Base-by-base conservation (phyloP, 306 rosid genomes). In the Malus sieversii region DNA sequence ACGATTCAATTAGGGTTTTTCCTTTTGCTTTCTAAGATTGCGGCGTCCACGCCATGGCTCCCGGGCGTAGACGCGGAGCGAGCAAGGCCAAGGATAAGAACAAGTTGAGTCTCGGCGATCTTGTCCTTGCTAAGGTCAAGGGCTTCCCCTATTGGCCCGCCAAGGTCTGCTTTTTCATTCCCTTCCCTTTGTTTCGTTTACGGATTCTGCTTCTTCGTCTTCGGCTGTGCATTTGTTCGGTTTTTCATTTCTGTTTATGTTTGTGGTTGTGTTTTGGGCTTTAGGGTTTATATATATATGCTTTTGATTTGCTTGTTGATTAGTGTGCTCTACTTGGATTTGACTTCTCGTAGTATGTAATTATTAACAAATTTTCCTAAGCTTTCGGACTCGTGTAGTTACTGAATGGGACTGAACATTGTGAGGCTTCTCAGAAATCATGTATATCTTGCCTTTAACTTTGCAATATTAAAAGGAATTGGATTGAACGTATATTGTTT, bases 71-170 rank as follows among this genome's bases (percentile, higher is more conserved):
- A 84, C 99, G 99, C 88, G 99, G 91, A 84, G 86, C 85, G 77
- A 89, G 73, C 86, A 96, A 92, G 86, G 84, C 86, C 4, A 89
- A 85, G 83, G 86, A 83, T 44, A 89, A 88, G 71, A 84, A 89
- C 27, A 87, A 90, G 84, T 74, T 96, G 86, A 84, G 89, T 64
- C 81, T 90, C 51, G 99, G 99, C 78, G 98, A 92, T 96, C 99
- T 96, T 38, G 99, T 96, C 6, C 99, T 96, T 25, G 99, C 99
- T 38, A 96, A 96, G 91, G 98, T 96, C 83, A 96, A 96, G 92
- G 99, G 99, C 61, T 91, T 88, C 84, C 99, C 98, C 9, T 82
- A 88, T 69, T 96, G 98, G 99, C 99, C 99, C 51, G 99, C 98
- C 61, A 90, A 96, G 99, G 99, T 96, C 30, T 40, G 66, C 9